Conservation (phyloP, 331 rosid species). For the Saraca asoca region DNA sequence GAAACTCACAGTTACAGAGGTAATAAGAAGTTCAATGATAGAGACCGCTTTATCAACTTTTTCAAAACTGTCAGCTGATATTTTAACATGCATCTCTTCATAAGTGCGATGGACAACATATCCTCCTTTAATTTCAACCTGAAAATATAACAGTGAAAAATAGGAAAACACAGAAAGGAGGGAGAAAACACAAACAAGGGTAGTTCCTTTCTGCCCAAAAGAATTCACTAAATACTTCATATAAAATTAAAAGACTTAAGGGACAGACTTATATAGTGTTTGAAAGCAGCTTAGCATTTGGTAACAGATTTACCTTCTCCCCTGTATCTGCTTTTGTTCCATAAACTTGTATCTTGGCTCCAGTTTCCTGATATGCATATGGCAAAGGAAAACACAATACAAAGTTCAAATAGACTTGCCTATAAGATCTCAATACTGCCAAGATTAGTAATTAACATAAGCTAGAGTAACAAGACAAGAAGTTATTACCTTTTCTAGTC, state of each 20-base stretch:
- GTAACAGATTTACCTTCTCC: constrained; percentile 58
- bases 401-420: too few relatives aligned
- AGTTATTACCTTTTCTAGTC: constrained; percentile 71
- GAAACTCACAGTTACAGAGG: constrained; percentile 80
- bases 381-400: too few relatives aligned
- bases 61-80: constrained; percentile 87
- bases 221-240: constrained; percentile 12
- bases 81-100: constrained; percentile 62
- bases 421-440: constrained; percentile 33
- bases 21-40: constrained; percentile 72
- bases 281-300: constrained; percentile 5
- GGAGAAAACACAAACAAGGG: constrained; percentile 12
- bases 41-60: constrained; percentile 91
- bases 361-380: constrained; percentile 74
- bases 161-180: background rate
- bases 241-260: background rate
- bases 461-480: constrained; percentile 13
- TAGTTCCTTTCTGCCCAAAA: constrained; percentile 19
- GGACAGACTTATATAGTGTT: constrained; percentile 21
- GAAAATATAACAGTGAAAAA: constrained; percentile 28
- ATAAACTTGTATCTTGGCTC: constrained; percentile 74
- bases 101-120: constrained; percentile 50
- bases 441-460: constrained; percentile 24
- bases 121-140: constrained; percentile 73
- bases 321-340: constrained; percentile 69